Base-by-base conservation (phyloP, 306 rosid species). In the Trifolium subterraneum region DNA sequence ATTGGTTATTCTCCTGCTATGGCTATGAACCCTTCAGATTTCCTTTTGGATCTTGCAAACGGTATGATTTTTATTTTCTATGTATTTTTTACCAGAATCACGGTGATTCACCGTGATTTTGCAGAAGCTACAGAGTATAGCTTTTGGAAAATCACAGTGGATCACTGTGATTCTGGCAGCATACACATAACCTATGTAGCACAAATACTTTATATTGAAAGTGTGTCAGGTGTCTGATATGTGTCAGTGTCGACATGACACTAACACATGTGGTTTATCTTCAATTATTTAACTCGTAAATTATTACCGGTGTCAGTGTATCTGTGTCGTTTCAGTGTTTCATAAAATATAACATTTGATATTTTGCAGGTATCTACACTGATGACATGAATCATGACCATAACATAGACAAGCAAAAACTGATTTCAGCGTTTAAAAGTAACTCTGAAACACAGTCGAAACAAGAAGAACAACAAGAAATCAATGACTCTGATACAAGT, bases 21-120 rank as follows among this genome's bases (percentile, higher is more conserved):
- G 25, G 87, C 86, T 62, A 92, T 92, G 94, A 92, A 92, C 68
- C 96, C 98, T 60, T 66, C 92, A 0, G 96, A 92, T 79, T 92
- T 87, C 66, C 83, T 92, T 16, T 80, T 90, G 70, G 98, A 92
- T 78, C 91, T 92, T 68, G 90, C 94, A 27, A 92, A 87, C 2
- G 98, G 94, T 92, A 81, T 20, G 87, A 10, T 80, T 80, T 54
- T 22, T n/a, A 51, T 0, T 73, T 31, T 35, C 7, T 11, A 1
- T 56, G 31, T 35, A 42, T 42, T 51, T 42, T 51, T 72, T 64
- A 52, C 3, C 55, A n/a, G n/a, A n/a, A n/a, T n/a, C n/a, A n/a
- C n/a, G n/a, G n/a, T n/a, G n/a, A n/a, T n/a, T n/a, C n/a, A n/a
- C n/a, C n/a, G n/a, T n/a, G n/a, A n/a, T n/a, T n/a, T n/a, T n/a